Evolutionary conservation across 2,329 filamentous ascomycete species (phyloP).

Genomic region (Arthrinium puccinioides): DNA sequence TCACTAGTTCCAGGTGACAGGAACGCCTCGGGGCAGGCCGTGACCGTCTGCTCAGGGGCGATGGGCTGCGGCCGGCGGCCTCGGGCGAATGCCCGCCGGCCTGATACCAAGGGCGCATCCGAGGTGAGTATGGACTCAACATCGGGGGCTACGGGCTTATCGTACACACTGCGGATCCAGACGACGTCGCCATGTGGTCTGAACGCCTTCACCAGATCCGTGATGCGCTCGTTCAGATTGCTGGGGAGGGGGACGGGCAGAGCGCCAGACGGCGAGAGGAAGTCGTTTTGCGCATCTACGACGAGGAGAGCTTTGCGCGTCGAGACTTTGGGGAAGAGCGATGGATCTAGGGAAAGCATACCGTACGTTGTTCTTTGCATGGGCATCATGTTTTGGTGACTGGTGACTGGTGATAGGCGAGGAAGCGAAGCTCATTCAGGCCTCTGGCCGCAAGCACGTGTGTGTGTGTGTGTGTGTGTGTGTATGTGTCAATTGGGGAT

Average conservation of each 20-base stretch:
- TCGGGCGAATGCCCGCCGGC: constrained; percentile 10
- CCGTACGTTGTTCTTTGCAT: too few relatives aligned
- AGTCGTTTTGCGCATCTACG: constrained; percentile 88
- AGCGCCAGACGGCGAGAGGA: constrained; percentile 61
- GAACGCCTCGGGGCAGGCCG: constrained; percentile 25
- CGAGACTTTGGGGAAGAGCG: constrained; percentile 46
- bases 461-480: too few relatives aligned
- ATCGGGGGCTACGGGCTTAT: constrained; percentile 49
- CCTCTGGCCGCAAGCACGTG: too few relatives aligned
- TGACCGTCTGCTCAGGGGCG: constrained; percentile 17
- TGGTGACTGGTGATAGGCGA: too few relatives aligned
- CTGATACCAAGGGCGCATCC: constrained; percentile 17
- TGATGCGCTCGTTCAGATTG: constrained; percentile 60
- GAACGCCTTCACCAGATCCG: constrained; percentile 63
- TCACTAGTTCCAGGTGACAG: constrained; percentile 27
- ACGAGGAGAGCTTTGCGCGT: constrained; percentile 68
- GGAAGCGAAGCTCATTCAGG: too few relatives aligned
- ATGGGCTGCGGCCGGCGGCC: constrained; percentile 15
- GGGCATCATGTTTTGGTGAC: too few relatives aligned
- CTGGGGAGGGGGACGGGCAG: constrained; percentile 57
- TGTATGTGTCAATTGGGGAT: too few relatives aligned
- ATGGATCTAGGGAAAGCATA: constrained; percentile 53
- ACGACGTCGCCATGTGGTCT: constrained; percentile 67
- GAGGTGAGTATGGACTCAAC: constrained; percentile 43
- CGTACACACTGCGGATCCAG: constrained; percentile 76